Evolutionary conservation across 805 yeast genomes (phyloP), one percentile per base, ranked within the genome.

Genomic region (Wickerhamomyces sydowiorum): DNA sequence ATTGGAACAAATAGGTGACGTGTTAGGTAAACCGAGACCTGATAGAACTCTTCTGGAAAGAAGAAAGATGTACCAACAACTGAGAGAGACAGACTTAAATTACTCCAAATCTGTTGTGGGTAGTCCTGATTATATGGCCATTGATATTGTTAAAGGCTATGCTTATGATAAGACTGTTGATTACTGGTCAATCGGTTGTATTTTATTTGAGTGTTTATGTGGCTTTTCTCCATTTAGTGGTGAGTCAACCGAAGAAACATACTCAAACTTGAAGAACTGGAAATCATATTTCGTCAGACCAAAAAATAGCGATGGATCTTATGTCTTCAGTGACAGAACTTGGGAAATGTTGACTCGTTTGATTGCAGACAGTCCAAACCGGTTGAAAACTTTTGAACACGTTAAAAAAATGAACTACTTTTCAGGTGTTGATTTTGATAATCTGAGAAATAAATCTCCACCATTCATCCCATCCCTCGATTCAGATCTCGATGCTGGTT

Each of bases 191-290:
- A 70, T 93, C 44, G 99, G 99, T 5, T 93, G 99, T 65, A 93
- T 93, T 82, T 70, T 93, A 31, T 93, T 91, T 61, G 99, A 93
- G 66, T 86, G 96, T 37, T 76, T 93, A 43, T 93, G 93, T 49
- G 98, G 99, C 0, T 93, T 87, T 64, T 95, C 99, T 3, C 99
- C 99, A 36, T 93, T 93, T 59, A 82, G 96, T 33, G 99, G 99
- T 3, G 78, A 89, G 33, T 78, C 86, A 32, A 86, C 95, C 31
- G 96, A 93, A 56, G 99, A 93, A 61, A 93, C 99, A 0, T 93
- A 95, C 62, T 78, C 88, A 51, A 93, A 93, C 58, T 72, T 93
- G 64, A 87, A 91, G 63, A 81, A 89, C 60, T 93, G 98, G 98
- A 86, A 78, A 61, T 82, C 85, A 25, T 82, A 90, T 14, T 73